Evolutionary conservation across 2,329 filamentous ascomycete genomes (phyloP), one percentile per base, ranked within the genome.

Genomic region (Colletotrichum paranaense): DNA sequence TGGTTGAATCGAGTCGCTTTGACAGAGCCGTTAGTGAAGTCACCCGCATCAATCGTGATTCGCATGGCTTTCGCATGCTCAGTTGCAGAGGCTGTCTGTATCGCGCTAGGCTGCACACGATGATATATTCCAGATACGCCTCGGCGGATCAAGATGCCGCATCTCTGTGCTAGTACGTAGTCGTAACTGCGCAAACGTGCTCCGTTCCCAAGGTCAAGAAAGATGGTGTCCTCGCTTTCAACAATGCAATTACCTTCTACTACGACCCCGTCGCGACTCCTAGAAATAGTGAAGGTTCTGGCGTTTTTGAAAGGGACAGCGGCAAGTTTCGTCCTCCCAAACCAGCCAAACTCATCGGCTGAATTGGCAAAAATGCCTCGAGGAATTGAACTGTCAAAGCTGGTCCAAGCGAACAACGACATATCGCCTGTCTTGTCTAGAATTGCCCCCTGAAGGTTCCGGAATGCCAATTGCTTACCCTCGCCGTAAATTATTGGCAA

Each of bases 401-500:
- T 64, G 6, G 30, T 58, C 67, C 67, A 69, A 3, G 32, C 52
- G 19, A 69, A 35, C 14, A 69, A 19, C 5, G 67, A 69, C 38
- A 58, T 32, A 26, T 69, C 67, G 52, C 64, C 32, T 2, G 16
- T 32, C 5, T 32, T 19, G 11, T 58, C 63, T 11, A 69, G 8
- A 19, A 69, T 58, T 24, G 56, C 67, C 28, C 64, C 59, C 11
- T 69, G 67, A 24, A 69, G 35, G 4, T 59, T 49, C 35, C 26
- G 38, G 24, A 69, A 64, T 2, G 67, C 59, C 1, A 2, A 11
- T 5, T 8, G 19, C 4, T 16, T 28, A n/a, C 67, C 67, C 38
- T 69, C 67, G 12, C 67, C 67, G 9, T 64, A 69, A 4, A 64
- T 4, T 2, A 69, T 12, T 3, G 67, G 67, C 49, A 69, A 58